Evolutionary conservation across 352 stramenopile genomes (phyloP), one percentile per base, ranked within the genome.

Genomic region (Globisporangium rhizosaccharum): DNA sequence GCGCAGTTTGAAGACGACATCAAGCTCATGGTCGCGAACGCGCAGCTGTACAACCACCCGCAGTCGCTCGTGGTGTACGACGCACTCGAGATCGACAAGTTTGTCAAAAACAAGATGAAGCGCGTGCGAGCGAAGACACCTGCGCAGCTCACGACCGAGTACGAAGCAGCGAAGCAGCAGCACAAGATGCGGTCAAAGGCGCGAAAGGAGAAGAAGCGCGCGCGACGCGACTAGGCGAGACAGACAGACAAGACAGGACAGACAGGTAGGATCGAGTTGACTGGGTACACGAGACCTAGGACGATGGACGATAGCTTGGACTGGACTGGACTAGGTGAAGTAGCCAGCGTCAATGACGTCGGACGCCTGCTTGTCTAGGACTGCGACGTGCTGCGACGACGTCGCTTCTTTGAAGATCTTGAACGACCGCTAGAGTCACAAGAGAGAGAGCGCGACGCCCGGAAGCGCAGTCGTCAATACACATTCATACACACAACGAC

Each of bases 341-440:
- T 94, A 94, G 42, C 85, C 85, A 15, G 85, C 82, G 51, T 94
- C 85, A 52, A 94, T 85, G 45, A 87, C 76, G 57, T 94, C 85
- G 46, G 82, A 90, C 25, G 73, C 70, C 65, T 83, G 82, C 59
- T 79, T 90, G 26, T 89, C 81, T 50, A 90, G 63, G 49, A 90
- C 72, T 15, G 76, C 81, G 63, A 88, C 85, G 53, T 70, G 72
- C 49, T 82, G 71, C 17, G 85, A 92, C 20, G 85, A 90, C 17
- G 75, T 60, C 8, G 85, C 85, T 60, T 92, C 82, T 42, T 88
- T 88, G 58, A 94, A 94, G 3, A 84, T 91, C 57, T 94, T 94
- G 71, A 90, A 94, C 23, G 79, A 85, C 20, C 85, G 82, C 76
- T 91, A 59, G 36, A 26, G 6, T 33, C 42, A 11, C 23, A 11